A percentile compares a stretch with the other conserved stretches of the same genome.
phyloP scores from a whole-genome alignment of 352 stramenopile genomes.

The Globisporangium camurandrum region DNA sequence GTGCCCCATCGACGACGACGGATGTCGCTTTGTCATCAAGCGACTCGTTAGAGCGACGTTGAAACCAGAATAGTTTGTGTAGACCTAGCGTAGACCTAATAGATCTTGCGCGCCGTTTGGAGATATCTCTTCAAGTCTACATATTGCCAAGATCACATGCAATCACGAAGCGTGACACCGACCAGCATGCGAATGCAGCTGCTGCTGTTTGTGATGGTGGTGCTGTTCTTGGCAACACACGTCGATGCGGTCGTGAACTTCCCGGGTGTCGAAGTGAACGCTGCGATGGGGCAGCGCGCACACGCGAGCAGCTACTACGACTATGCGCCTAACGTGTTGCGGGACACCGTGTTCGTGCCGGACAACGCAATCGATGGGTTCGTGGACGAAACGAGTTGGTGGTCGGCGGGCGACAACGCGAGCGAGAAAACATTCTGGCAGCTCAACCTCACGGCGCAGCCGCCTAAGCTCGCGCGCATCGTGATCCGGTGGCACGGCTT shows the following conservation, averaged over 20 bases:
- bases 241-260: conserved; percentile 38
- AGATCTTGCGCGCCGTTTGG: too few species aligned
- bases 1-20: too few species aligned
- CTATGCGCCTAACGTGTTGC: conserved; percentile 50
- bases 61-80: too few species aligned
- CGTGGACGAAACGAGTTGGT: conserved; percentile 66
- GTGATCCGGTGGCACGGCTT: conserved; percentile 76
- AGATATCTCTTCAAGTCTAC: too few species aligned
- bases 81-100: too few species aligned
- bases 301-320: conserved; percentile 73
- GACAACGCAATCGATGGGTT: conserved; percentile 71
- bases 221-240: neutral
- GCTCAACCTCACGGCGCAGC: conserved; percentile 52
- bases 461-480: conserved; percentile 38
- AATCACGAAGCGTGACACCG: neutral
- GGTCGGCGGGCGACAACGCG: conserved; percentile 43
- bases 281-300: conserved; percentile 35
- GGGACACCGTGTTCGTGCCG: conserved; percentile 51
- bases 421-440: conserved; percentile 58
- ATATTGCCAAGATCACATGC: too few species aligned
- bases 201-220: conserved; percentile 6
- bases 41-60: too few species aligned
- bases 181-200: too few species aligned
- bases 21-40: too few species aligned
- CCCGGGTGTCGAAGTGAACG: conserved; percentile 62